phyloP scores from a whole-genome alignment of 805 yeast genomes.

The Metschnikowia cerradonensis region DNA sequence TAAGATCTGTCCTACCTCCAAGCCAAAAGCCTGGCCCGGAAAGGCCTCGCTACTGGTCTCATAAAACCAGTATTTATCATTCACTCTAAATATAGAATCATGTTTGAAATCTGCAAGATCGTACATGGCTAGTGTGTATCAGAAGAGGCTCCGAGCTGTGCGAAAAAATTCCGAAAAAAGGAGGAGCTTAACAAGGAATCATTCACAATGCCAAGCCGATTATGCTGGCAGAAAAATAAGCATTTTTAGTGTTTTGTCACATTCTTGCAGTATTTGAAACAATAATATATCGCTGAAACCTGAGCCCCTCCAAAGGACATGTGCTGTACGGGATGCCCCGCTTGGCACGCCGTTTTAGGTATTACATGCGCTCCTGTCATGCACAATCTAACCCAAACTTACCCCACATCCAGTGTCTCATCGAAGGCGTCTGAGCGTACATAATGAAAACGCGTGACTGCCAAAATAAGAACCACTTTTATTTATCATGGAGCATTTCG shows the following conservation, averaged over 20 bases:
- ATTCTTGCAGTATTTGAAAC: not conserved
- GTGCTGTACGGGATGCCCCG: not conserved
- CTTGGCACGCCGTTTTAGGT: not conserved
- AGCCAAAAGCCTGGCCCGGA: conserved; percentile 82
- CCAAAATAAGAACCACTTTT: not conserved
- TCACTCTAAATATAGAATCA: conserved; percentile 23
- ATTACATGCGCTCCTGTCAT: not conserved
- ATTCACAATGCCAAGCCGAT: not conserved
- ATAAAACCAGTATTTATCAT: conserved; percentile 63
- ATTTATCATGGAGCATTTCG: conserved; percentile 25
- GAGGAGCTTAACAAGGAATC: not conserved
- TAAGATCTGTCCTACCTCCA: conserved; percentile 61
- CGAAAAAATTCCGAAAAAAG: not conserved
- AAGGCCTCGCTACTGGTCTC: conserved; percentile 68
- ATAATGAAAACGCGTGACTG: not conserved
- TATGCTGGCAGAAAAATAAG: not conserved
- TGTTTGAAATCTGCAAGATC: conserved; percentile 19
- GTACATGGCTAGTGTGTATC: conserved; percentile 4
- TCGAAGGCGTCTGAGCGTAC: not conserved
- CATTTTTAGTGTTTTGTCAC: not conserved
- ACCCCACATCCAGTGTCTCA: conserved; percentile 4
- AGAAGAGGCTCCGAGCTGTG: not conserved
- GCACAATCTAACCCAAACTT: conserved; percentile 2
- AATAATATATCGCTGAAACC: not conserved
- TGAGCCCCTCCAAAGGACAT: not conserved